Base-by-base conservation (phyloP, 2,329 filamentous ascomycete genomes). In the Samsoniella hepiali region DNA sequence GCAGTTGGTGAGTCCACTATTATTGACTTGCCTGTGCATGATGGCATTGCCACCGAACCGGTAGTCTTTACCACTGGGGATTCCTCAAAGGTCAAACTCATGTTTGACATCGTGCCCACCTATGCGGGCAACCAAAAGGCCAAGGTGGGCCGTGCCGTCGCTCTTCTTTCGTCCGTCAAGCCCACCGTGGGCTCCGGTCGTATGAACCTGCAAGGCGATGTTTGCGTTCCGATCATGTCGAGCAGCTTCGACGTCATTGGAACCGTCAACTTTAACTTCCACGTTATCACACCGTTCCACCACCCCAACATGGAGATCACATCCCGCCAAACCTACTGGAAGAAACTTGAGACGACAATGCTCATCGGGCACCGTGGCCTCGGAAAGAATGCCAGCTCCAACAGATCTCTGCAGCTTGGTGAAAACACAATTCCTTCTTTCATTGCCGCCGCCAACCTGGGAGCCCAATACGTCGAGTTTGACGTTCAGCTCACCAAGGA, bases 401-500 rank as follows among this genome's bases (percentile, higher is more conserved):
- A 92, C 72, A 91, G 88, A 65, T 97, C 93, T 2, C 81, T 99
- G 40, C 96, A 99, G 73, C 82, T 99, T 1, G 96, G 95, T 65
- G 95, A 99, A 76, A 99, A 99, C 74, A 99, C 95, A 0, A 83
- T 99, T 32, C 90, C 89, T 63, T 98, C 95, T 0, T 99, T 99
- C 77, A 97, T 98, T 71, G 92, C 94, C 3, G 95, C 95, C 2
- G 93, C 94, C 50, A 98, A 97, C 68, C 77, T 99, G 58, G 95
- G 95, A 9, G 95, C 87, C 3, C 84, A 88, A 63, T 89, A 89
- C 69, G 86, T 90, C 54, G 86, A 89, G 69, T 88, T 90, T 71
- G 95, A 99, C 73, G 95, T 99, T 0, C 95, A 99, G 74, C 81
- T 99, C 45, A 99, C 95, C n/a, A 99, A 99, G 72, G 95, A 99